Evolutionary conservation across 148 eudicot genomes (phyloP).

Genomic region (Cornus suecica): DNA sequence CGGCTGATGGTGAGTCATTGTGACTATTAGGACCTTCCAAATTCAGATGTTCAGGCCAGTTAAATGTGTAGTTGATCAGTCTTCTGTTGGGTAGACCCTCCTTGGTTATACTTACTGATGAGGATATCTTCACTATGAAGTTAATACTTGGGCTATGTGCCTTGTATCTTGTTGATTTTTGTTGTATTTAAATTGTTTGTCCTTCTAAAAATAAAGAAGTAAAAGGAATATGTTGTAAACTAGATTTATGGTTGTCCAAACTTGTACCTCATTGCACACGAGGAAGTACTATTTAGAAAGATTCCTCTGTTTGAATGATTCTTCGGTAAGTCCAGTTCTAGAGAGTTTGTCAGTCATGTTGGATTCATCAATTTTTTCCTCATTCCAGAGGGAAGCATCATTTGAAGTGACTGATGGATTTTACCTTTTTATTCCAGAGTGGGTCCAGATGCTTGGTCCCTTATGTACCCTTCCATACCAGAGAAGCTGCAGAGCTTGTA

Average conservation of each 20-base stretch:
- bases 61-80: too few species aligned
- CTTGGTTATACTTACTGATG: too few species aligned
- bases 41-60: too few species aligned
- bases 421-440: slow-evolving; percentile 35
- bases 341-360: background rate
- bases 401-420: slow-evolving; percentile 3
- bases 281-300: background rate
- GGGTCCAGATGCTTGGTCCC: slow-evolving; percentile 92
- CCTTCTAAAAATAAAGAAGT: too few species aligned
- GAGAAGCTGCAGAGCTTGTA: slow-evolving; percentile 77
- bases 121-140: too few species aligned
- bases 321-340: background rate
- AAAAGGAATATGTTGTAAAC: background rate
- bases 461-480: slow-evolving; percentile 90
- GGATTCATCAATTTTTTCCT: background rate
- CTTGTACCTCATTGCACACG: background rate
- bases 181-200: too few species aligned
- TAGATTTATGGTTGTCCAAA: background rate
- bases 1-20: too few species aligned
- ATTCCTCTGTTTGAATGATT: background rate
- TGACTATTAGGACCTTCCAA: too few species aligned
- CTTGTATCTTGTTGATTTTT: too few species aligned
- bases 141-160: too few species aligned
- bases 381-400: background rate
- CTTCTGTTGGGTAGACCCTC: too few species aligned